Base-by-base conservation (phyloP, 2,329 filamentous ascomycete genomes). In the Fusarium redolens region DNA sequence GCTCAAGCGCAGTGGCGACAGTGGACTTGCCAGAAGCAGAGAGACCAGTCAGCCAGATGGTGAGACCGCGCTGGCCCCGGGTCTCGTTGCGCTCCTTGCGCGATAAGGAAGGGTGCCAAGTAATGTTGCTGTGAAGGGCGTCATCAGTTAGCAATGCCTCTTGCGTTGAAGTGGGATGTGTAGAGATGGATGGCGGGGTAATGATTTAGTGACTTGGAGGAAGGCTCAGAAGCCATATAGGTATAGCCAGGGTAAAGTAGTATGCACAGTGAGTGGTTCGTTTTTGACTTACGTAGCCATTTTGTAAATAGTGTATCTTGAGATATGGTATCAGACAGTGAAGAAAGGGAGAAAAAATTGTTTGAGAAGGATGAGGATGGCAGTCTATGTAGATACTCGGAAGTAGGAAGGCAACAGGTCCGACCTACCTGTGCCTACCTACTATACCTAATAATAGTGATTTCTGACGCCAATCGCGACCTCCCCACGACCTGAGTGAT, bases 21-120 rank as follows among this genome's bases (percentile, higher is more conserved):
- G 96, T 99, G 58, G 96, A 98, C 86, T 99, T 99, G 81, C 96
- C 96, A 1, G 94, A 97, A 57, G 96, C 96, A 41, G 94, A 97
- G 73, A 99, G 93, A 61, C 96, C 96, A 2, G 96, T 99, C 81
- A 99, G 93, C 96, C 96, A 99, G 85, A 99, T 92, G 65, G 96
- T 99, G 82, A 97, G 92, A 81, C 96, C 96, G 76, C 90, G 90
- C 84, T 99, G 96, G 82, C 92, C 90, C 84, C 94, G 93, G 77
- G 90, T 85, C 75, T 87, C 81, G 83, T 90, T 92, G 83, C 93
- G 93, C 88, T 96, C 93, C 71, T 86, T 83, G 83, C 93, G 92
- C 61, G 92, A 92, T 80, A 96, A 92, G 71, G 92, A 93, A 13
- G 91, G 87, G 87, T 96, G 93, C 93, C 93, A 96, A 82, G 93